Evolutionary conservation across 768 basidiomycete species (phyloP).

Genomic region (Lactifluus echinatus): DNA sequence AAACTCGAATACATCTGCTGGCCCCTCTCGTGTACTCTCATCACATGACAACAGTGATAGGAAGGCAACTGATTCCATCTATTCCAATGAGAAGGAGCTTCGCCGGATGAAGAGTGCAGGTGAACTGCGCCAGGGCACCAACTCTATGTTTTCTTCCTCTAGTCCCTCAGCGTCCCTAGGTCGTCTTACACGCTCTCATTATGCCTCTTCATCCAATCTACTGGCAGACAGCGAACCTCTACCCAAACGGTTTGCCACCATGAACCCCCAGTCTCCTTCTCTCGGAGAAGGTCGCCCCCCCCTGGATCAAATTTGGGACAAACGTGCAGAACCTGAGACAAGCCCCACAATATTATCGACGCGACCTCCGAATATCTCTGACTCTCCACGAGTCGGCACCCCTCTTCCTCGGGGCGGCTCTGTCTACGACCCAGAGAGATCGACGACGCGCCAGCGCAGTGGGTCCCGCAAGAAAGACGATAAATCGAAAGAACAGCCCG

Average conservation of each 20-base stretch:
- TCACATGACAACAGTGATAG: neutral
- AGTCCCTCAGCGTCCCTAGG: slow-evolving; percentile 30
- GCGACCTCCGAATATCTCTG: neutral
- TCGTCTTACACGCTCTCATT: slow-evolving; percentile 39
- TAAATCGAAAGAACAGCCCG: slow-evolving; percentile 39
- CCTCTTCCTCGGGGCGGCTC: slow-evolving; percentile 1
- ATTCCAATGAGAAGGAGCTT: slow-evolving; percentile 26
- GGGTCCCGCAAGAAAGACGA: slow-evolving; percentile 19
- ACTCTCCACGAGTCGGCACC: neutral
- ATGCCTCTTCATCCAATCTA: slow-evolving; percentile 63
- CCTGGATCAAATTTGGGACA: slow-evolving; percentile 43
- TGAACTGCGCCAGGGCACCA: slow-evolving; percentile 51
- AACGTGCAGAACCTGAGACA: neutral
- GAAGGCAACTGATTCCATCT: slow-evolving; percentile 34
- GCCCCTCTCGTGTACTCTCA: slow-evolving; percentile 3
- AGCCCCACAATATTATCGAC: neutral
- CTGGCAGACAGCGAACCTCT: slow-evolving; percentile 34
- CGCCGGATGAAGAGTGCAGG: slow-evolving; percentile 74
- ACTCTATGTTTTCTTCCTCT: slow-evolving; percentile 20
- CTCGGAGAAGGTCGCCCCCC: slow-evolving; percentile 33
- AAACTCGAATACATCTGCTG: neutral
- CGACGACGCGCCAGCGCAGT: slow-evolving; percentile 13
- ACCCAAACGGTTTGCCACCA: slow-evolving; percentile 57
- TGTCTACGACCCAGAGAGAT: neutral
- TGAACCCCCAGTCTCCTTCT: slow-evolving; percentile 43